These are phyloP conservation scores for Pseudofabraea citricarpa DNA, from an alignment of 2,329 filamentous ascomycete species.

Conservation along the genomic window DNA sequence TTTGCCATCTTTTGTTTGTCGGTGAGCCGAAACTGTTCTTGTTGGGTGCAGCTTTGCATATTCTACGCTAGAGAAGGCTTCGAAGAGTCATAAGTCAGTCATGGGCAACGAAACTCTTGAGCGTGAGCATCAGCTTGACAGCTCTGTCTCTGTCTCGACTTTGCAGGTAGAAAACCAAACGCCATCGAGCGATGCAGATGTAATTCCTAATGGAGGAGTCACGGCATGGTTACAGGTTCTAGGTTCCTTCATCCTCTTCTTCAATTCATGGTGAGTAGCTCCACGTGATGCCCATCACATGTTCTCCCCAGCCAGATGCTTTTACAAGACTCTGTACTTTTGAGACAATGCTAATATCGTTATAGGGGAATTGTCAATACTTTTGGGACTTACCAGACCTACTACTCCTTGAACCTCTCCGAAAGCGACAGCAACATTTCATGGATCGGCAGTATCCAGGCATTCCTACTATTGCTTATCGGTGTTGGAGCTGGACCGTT, in stretches of 20 bases:
- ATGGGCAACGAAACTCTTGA: background rate
- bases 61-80: no score
- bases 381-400: constrained; percentile 52
- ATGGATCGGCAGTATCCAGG: constrained; percentile 43
- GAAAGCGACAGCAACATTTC: constrained; percentile 28
- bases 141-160: background rate
- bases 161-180: background rate
- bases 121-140: background rate
- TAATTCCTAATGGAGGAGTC: constrained; percentile 22
- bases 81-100: no score
- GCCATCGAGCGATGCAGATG: background rate
- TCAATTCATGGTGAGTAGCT: constrained; percentile 22
- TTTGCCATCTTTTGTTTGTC: no score
- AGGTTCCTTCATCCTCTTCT: constrained; percentile 19
- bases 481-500: constrained; percentile 40
- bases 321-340: background rate
- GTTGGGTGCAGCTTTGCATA: no score
- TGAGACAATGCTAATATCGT: background rate
- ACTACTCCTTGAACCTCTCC: constrained; percentile 35
- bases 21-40: no score
- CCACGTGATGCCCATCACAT: background rate
- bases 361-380: constrained; percentile 32
- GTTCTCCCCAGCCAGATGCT: background rate
- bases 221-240: constrained; percentile 26
- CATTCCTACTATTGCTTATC: constrained; percentile 38